These are phyloP conservation scores for Cordyceps javanica DNA, from an alignment of 2,329 filamentous ascomycete genomes.

Conservation along the genomic window DNA sequence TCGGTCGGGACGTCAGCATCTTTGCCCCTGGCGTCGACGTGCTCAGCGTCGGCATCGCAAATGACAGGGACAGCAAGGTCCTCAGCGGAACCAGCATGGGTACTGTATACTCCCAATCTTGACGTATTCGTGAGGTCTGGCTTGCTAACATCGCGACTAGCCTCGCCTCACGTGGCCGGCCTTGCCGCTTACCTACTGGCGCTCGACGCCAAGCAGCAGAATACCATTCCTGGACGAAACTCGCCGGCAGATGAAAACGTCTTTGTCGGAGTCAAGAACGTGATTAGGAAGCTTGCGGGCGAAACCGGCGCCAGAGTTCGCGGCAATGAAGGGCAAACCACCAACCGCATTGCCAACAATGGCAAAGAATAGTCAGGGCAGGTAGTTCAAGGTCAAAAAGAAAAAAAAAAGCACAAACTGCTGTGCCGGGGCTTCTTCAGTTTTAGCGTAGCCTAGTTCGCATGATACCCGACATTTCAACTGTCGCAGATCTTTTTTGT, in stretches of 20 bases:
- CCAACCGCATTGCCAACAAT: conserved; percentile 52
- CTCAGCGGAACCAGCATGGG: conserved; percentile 55
- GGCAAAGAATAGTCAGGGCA: conserved; percentile 27
- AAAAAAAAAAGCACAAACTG: no score
- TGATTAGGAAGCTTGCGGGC: conserved; percentile 50
- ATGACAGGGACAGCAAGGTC: conserved; percentile 35
- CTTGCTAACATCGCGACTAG: conserved; percentile 25
- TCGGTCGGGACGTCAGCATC: conserved; percentile 46
- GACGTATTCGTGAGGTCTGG: neutral
- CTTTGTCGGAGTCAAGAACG: conserved; percentile 34
- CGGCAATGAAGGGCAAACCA: conserved; percentile 39
- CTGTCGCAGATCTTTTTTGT: neutral
- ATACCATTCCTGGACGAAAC: no score
- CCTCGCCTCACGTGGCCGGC: conserved; percentile 61
- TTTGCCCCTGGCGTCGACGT: conserved; percentile 52
- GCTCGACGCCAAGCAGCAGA: conserved; percentile 41
- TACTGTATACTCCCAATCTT: conserved; percentile 18
- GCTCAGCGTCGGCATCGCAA: conserved; percentile 46
- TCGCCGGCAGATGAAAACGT: no score
- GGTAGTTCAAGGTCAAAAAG: neutral
- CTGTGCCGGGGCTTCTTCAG: neutral
- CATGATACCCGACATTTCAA: neutral
- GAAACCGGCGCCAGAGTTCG: conserved; percentile 37
- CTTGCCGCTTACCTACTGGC: conserved; percentile 62
- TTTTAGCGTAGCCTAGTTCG: neutral